Evolutionary conservation across 768 basidiomycete species (phyloP).

Genomic region (Leccinum aurantiacum): DNA sequence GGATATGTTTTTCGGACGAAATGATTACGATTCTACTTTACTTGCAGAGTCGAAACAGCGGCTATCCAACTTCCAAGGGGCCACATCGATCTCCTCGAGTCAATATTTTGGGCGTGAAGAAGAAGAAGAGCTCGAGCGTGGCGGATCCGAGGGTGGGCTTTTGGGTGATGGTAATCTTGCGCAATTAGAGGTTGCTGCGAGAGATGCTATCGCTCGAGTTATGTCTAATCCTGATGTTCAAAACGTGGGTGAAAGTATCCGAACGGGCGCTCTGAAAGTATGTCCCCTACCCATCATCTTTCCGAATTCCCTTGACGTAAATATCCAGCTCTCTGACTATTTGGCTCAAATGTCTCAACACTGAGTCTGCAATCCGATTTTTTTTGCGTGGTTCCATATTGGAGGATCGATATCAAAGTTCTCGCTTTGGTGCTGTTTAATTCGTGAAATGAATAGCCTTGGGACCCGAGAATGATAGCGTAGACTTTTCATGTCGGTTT

Average conservation of each 20-base stretch:
- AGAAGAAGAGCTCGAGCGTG: constrained; percentile 48
- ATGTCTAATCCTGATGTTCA: constrained; percentile 87
- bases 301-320: constrained; percentile 1
- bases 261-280: constrained; percentile 82
- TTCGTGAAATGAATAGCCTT: constrained; percentile 11
- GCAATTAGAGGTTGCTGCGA: constrained; percentile 61
- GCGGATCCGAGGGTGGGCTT: constrained; percentile 55
- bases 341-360: constrained; percentile 65
- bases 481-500: constrained; percentile 8
- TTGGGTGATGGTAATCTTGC: constrained; percentile 51
- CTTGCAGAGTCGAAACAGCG: constrained; percentile 77
- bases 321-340: constrained; percentile 59
- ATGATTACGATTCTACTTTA: constrained; percentile 75
- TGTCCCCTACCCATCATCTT: constrained; percentile 19
- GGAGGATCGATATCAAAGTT: constrained; percentile 4
- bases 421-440: constrained; percentile 14
- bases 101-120: constrained; percentile 96
- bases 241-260: constrained; percentile 75
- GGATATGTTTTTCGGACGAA: constrained; percentile 95
- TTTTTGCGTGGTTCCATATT: constrained; percentile 1
- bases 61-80: constrained; percentile 83
- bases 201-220: constrained; percentile 71
- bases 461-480: not conserved
- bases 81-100: constrained; percentile 90
- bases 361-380: constrained; percentile 16